Conservation (phyloP, 768 basidiomycete genomes). For the Podaxis rugospora region DNA sequence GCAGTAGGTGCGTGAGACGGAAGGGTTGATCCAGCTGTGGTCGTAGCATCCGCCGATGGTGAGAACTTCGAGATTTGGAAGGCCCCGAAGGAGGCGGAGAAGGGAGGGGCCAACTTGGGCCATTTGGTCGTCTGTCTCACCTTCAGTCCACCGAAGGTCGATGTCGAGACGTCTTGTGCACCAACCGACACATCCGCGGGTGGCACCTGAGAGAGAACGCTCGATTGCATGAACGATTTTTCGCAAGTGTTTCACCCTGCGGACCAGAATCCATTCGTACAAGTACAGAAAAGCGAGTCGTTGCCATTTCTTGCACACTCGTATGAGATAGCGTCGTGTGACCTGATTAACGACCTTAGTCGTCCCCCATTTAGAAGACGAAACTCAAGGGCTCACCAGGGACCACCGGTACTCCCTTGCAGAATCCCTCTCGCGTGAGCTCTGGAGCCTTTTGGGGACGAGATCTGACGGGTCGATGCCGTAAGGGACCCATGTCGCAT, state of each 20-base stretch:
- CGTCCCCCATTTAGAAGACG: neutral
- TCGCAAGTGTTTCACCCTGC: constrained; percentile 10
- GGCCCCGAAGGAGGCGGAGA: constrained; percentile 10
- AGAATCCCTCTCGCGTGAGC: constrained; percentile 12
- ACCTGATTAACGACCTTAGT: constrained; percentile 9
- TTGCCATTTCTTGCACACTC: constrained; percentile 21
- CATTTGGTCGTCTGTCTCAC: constrained; percentile 8
- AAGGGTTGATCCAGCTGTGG: neutral
- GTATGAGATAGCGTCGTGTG: constrained; percentile 16
- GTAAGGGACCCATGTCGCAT: constrained; percentile 22
- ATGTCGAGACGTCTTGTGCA: constrained; percentile 21
- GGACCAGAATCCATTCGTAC: constrained; percentile 19
- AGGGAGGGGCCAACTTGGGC: constrained; percentile 1
- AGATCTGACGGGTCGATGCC: constrained; percentile 17
- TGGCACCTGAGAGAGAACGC: neutral
- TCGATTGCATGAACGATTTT: constrained; percentile 10
- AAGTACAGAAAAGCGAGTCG: constrained; percentile 17
- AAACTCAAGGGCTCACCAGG: constrained; percentile 16
- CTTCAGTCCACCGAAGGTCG: constrained; percentile 7
- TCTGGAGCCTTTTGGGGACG: constrained; percentile 11
- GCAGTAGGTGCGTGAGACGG: neutral
- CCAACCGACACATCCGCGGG: constrained; percentile 14
- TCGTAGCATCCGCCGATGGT: constrained; percentile 14
- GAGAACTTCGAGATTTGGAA: constrained; percentile 19
- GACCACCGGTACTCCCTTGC: constrained; percentile 15